Conservation (phyloP, 352 stramenopile genomes). For the Thraustotheca clavata region DNA sequence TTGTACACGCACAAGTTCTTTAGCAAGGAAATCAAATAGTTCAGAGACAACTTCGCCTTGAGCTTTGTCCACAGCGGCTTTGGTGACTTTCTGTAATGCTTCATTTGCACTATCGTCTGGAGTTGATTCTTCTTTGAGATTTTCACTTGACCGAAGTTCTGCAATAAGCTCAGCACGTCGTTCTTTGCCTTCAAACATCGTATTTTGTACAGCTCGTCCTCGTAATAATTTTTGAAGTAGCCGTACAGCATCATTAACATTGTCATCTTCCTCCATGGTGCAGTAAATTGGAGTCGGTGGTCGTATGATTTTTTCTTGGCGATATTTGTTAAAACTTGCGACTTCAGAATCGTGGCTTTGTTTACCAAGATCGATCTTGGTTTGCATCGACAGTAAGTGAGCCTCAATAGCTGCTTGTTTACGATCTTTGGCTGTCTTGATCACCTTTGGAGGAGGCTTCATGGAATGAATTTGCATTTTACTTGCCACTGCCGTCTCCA, state of each 20-base stretch:
- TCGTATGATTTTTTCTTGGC: slow-evolving; percentile 34
- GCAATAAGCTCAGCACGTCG: slow-evolving; percentile 79
- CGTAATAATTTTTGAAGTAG: slow-evolving; percentile 85
- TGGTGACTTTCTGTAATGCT: slow-evolving; percentile 26
- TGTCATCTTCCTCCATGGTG: slow-evolving; percentile 34
- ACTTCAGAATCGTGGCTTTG: slow-evolving; percentile 18
- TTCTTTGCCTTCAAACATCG: slow-evolving; percentile 90
- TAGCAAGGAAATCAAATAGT: slow-evolving; percentile 84
- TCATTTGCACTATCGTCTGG: background rate
- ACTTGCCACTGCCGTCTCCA: slow-evolving; percentile 51
- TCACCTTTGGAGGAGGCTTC: slow-evolving; percentile 40
- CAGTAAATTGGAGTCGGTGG: slow-evolving; percentile 76
- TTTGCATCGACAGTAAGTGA: slow-evolving; percentile 83
- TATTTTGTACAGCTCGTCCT: slow-evolving; percentile 88
- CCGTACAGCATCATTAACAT: slow-evolving; percentile 49
- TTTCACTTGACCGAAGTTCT: slow-evolving; percentile 75
- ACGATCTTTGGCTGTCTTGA: slow-evolving; percentile 63
- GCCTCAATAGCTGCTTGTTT: slow-evolving; percentile 64
- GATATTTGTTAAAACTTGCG: background rate
- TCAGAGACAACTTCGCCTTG: slow-evolving; percentile 83
- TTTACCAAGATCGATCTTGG: slow-evolving; percentile 69
- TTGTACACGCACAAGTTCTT: slow-evolving; percentile 74
- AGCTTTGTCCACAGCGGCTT: slow-evolving; percentile 47
- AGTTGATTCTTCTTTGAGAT: slow-evolving; percentile 39
- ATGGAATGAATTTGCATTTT: slow-evolving; percentile 32